Base-by-base conservation (phyloP, 139 green algal genomes). In the Desmodesmus armatus region DNA sequence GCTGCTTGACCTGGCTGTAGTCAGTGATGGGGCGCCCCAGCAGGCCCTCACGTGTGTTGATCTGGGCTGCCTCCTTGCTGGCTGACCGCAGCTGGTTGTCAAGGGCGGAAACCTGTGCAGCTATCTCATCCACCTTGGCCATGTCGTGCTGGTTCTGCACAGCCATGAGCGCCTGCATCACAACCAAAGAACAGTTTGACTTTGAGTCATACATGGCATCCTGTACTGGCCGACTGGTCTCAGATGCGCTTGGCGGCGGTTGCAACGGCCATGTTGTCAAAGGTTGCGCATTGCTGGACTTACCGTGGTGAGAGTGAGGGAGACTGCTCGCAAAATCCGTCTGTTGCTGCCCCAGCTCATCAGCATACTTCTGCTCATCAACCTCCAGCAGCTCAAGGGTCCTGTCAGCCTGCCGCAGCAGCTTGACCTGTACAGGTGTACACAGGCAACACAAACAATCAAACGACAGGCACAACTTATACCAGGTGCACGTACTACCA, bases 271-370 rank as follows among this genome's bases (percentile, higher is more conserved):
- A n/a, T n/a, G n/a, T n/a, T n/a, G n/a, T n/a, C n/a, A n/a, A n/a
- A n/a, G n/a, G n/a, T n/a, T 62, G 51, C 51, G 51, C 51, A 62
- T 62, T 62, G 51, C n/a, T n/a, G n/a, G n/a, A n/a, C n/a, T n/a
- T n/a, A n/a, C n/a, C n/a, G n/a, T n/a, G n/a, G n/a, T n/a, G n/a
- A n/a, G n/a, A n/a, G n/a, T n/a, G n/a, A n/a, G n/a, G n/a, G 35
- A 94, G 72, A 39, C 49, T 88, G 47, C 83, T 87, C 4, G 65
- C 35, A 86, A 97, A 97, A 23, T 60, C 81, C 29, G 93, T 90
- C 87, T 97, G 94, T 84, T 94, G 90, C 3, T 70, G 75, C 19
- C 80, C 15, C 94, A 96, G 93, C 58, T 94, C 93, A 2, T 93
- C 82, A 73, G 93, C 84, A 44, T 73, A 87, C 81, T 88, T 87